Evolutionary conservation across 805 yeast genomes (phyloP).

Genomic region (Yamadazyma phyllophila): DNA sequence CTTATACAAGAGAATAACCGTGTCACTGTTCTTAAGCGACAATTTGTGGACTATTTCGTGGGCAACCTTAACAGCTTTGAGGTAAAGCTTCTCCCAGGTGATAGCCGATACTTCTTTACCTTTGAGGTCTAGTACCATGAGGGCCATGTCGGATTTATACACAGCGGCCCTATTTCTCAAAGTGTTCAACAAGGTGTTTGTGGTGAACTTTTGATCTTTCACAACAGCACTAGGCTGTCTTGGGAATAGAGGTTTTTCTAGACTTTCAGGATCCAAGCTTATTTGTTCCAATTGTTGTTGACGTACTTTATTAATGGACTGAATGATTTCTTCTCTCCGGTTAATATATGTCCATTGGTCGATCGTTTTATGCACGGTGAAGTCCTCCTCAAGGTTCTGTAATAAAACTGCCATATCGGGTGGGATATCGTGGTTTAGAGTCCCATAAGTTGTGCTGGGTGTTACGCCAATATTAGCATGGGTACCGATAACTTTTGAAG

Average conservation of each 20-base stretch:
- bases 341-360: slow-evolving; percentile 49
- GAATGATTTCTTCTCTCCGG: slow-evolving; percentile 44
- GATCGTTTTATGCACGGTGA: slow-evolving; percentile 36
- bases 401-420: slow-evolving; percentile 45
- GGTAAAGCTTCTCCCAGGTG: slow-evolving; percentile 86
- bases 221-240: slow-evolving; percentile 26
- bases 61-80: slow-evolving; percentile 84
- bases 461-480: slow-evolving; percentile 11
- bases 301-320: slow-evolving; percentile 32
- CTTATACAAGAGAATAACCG: slow-evolving; percentile 81
- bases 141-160: slow-evolving; percentile 63
- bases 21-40: slow-evolving; percentile 73
- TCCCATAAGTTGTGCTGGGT: slow-evolving; percentile 9
- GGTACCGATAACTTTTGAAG: slow-evolving; percentile 14
- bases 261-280: slow-evolving; percentile 29
- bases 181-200: slow-evolving; percentile 62
- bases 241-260: slow-evolving; percentile 66
- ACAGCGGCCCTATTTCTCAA: slow-evolving; percentile 69
- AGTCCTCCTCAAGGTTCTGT: slow-evolving; percentile 42
- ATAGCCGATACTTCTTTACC: slow-evolving; percentile 79
- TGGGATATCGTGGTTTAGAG: slow-evolving; percentile 36
- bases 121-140: slow-evolving; percentile 66
- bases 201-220: slow-evolving; percentile 12
- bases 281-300: slow-evolving; percentile 25
- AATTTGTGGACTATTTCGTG: slow-evolving; percentile 73